Evolutionary conservation across 2,329 filamentous ascomycete species (phyloP), one percentile per base, ranked within the genome.

Genomic region (Diaporthe batatas): DNA sequence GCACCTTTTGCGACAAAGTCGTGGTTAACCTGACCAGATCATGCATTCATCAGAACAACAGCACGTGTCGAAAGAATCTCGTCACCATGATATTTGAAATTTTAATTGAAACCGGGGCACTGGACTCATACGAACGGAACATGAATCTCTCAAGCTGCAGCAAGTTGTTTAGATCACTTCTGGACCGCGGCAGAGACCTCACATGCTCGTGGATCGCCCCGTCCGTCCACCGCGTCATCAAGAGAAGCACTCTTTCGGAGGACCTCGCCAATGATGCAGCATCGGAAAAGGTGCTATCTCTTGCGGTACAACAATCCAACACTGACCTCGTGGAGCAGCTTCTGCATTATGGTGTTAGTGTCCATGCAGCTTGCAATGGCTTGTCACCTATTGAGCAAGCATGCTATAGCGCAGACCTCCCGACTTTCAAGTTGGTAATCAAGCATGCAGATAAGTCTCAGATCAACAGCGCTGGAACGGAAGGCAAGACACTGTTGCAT

Each of bases 351-450:
- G 32, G 34, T 58, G 12, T 18, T 25, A 12, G 10, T 39, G 16
- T 58, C 0, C 6, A 58, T 25, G 0, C 12, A 4, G 11, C 32
- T 4, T 6, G 18, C 39, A 21, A 4, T 1, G 0, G 0, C 0
- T 10, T 39, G 1, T 58, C 55, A 2, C n/a, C 55, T 1, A 2
- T 25, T 25, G 55, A 39, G 21, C 34, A 58, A 2, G 55, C 34
- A 1, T 58, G 55, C n/a, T 18, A 23, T 18, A 11, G 1, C 21
- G 39, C 34, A 4, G 21, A 39, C 12, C 11, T 23, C 4, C 6
- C 8, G 16, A 58, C 16, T 1, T 58, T 58, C 3, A 0, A 16
- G 6, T 23, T 58, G 12, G 8, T 58, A 2, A 8, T 58, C 10
- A 14, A 2, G 2, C 34, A 58, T 1, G 3, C 14, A 3, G 54